phyloP scores from a whole-genome alignment of 805 yeast species.

The Priceomyces fermenticarens region DNA sequence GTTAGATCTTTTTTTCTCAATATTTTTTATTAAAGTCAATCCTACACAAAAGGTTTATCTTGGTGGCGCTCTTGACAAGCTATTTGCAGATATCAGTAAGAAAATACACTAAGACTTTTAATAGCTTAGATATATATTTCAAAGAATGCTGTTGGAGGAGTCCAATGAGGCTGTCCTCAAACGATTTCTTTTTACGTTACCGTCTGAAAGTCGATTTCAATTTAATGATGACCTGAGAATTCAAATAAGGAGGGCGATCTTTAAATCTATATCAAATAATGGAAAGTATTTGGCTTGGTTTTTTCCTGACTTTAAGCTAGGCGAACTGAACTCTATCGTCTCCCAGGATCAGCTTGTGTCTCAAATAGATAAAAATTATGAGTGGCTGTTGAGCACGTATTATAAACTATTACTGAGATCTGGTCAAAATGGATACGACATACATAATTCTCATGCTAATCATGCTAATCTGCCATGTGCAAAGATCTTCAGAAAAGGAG shows the following conservation, averaged over 20 bases:
- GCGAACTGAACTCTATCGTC: no score
- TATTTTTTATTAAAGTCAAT: no score
- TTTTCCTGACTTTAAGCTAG: constrained; percentile 21
- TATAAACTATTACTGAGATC: constrained; percentile 14
- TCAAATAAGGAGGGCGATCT: constrained; percentile 28
- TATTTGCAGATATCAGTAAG: no score
- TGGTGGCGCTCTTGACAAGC: not conserved
- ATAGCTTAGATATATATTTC: no score
- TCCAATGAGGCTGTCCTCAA: constrained; percentile 10
- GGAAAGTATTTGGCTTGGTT: constrained; percentile 34
- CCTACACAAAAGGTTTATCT: not conserved
- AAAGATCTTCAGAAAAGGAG: constrained; percentile 69
- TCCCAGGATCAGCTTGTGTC: constrained; percentile 8
- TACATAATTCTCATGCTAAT: constrained; percentile 30
- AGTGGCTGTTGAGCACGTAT: constrained; percentile 34
- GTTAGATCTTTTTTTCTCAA: no score
- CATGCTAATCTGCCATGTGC: constrained; percentile 76
- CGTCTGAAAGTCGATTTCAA: constrained; percentile 24
- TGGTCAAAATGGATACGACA: constrained; percentile 15
- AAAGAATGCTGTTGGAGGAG: no score
- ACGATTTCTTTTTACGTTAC: constrained; percentile 33
- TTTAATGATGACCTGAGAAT: constrained; percentile 22
- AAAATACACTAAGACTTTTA: not conserved
- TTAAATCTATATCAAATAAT: constrained; percentile 26
- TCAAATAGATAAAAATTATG: constrained; percentile 20